phyloP scores from a whole-genome alignment of 1,284 basidiomycete genomes.

The Vanrija sp. region DNA sequence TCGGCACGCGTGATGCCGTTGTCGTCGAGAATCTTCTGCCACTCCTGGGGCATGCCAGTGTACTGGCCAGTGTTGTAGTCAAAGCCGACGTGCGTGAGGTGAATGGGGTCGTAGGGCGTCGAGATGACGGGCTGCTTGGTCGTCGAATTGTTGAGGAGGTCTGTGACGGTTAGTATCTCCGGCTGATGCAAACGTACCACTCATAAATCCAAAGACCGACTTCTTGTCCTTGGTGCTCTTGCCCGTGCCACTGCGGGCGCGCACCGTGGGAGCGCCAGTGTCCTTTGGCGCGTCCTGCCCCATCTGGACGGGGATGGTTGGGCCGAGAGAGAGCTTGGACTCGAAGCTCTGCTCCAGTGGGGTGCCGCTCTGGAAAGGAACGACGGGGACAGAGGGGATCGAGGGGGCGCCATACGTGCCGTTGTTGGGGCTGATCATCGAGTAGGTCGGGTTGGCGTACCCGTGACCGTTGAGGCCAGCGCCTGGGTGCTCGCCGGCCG shows the following conservation, averaged over 20 bases:
- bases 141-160: constrained; percentile 64
- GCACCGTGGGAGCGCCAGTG: constrained; percentile 32
- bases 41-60: constrained; percentile 95
- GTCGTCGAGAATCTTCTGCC: constrained; percentile 96
- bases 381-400: constrained; percentile 9
- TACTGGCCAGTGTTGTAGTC: constrained; percentile 98
- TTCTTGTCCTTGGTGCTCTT: constrained; percentile 50
- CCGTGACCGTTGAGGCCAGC: constrained; percentile 14
- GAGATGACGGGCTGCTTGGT: constrained; percentile 71
- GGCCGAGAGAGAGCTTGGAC: constrained; percentile 32
- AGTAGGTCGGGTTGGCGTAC: constrained; percentile 5
- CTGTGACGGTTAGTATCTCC: constrained; percentile 38
- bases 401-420: constrained; percentile 1
- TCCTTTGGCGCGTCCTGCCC: constrained; percentile 26
- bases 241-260: constrained; percentile 46
- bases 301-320: constrained; percentile 17
- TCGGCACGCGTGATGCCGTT: constrained; percentile 91
- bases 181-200: constrained; percentile 32
- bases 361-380: constrained; percentile 34
- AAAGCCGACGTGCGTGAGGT: constrained; percentile 98
- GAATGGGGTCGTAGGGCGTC: constrained; percentile 97
- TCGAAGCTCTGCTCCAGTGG: constrained; percentile 38
- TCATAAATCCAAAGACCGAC: constrained; percentile 49
- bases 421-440: constrained; percentile 13
- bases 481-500: constrained; percentile 30